Base-by-base conservation (phyloP, 2,329 filamentous ascomycete species). In the Neospermospora avenae region DNA sequence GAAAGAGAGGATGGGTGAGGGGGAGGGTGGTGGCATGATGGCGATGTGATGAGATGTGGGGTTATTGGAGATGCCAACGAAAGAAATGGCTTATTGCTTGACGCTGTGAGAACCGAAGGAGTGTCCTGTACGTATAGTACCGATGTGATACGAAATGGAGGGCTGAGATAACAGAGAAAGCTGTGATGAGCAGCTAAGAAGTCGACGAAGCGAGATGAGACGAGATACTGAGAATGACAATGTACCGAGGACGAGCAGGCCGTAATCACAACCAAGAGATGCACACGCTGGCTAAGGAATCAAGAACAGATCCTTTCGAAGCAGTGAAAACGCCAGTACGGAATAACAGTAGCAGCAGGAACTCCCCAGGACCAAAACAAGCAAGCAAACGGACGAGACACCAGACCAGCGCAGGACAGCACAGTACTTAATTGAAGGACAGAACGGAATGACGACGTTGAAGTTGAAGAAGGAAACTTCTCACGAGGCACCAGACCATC, bases 1-100 rank as follows among this genome's bases (percentile, higher is more conserved):
- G 44, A 60, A 60, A 18, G 45, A 52, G 28, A 62, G 57, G 49
- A 60, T 37, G n/a, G 59, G 59, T 22, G 58, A 59, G 24, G 37
- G 45, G 51, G 54, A 18, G 39, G 61, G 60, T 45, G 61, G 46
- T 24, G 62, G 63, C 59, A 65, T 62, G 16, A 48, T 49, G 55
- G 34, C 34, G 14, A 11, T 22, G 1, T 44, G 6, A n/a, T 24
- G 7, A 20, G 3, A n/a, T 4, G 4, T n/a, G 28, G 34, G 20
- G 13, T 2, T 14, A 25, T 22, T 42, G 34, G 31, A 5, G 2
- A n/a, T 16, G 5, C 3, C 22, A n/a, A 22, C 18, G 10, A 44
- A 14, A 18, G 31, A 2, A 24, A n/a, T 39, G 37, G 4, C 18
- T 39, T 13, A 13, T 55, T 42, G 52, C 22, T 20, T 28, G 52